A percentile compares a stretch with the other conserved stretches of the same genome.
These are phyloP conservation scores for Mycena filopes DNA, from an alignment of 768 basidiomycete species.

Conservation along the genomic window DNA sequence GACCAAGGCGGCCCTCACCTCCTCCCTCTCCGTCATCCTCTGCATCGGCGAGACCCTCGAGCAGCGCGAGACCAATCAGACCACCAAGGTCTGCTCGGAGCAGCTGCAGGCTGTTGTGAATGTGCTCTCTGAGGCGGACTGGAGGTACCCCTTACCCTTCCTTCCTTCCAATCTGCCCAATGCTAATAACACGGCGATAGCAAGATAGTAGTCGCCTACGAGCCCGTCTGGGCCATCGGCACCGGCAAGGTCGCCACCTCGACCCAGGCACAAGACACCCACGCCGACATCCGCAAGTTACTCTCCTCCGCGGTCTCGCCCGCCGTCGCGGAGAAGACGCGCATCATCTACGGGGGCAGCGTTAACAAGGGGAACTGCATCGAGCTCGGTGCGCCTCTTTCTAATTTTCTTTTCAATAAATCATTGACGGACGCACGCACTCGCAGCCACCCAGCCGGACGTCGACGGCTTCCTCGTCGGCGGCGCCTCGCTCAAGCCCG, in stretches of 20 bases:
- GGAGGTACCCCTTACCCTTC: slow-evolving; percentile 68
- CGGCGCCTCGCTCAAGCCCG: slow-evolving; percentile 97
- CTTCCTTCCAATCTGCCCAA: not conserved
- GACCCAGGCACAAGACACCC: slow-evolving; percentile 93
- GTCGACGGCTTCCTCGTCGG: slow-evolving; percentile 99
- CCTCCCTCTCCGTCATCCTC: slow-evolving; percentile 86
- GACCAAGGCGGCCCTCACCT: slow-evolving; percentile 83
- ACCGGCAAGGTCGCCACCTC: slow-evolving; percentile 96
- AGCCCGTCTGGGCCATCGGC: slow-evolving; percentile 99
- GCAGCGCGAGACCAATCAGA: slow-evolving; percentile 84
- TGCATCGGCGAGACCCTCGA: slow-evolving; percentile 95
- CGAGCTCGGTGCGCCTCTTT: slow-evolving; percentile 76
- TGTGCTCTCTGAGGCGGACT: slow-evolving; percentile 70
- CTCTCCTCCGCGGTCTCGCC: slow-evolving; percentile 72
- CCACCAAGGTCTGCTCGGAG: slow-evolving; percentile 79
- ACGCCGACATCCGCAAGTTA: slow-evolving; percentile 83
- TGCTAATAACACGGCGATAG: slow-evolving; percentile 49
- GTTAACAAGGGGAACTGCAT: slow-evolving; percentile 90
- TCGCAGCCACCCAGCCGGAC: slow-evolving; percentile 76
- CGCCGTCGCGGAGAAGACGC: slow-evolving; percentile 74
- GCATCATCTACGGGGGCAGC: slow-evolving; percentile 97
- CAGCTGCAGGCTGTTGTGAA: slow-evolving; percentile 85
- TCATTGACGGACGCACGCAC: slow-evolving; percentile 6
- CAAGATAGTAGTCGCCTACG: slow-evolving; percentile 94
- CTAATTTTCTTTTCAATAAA: not conserved